Percentiles rank a stretch among this genome's conserved stretches.
phyloP scores from a whole-genome alignment of 495 filamentous ascomycete genomes.

The Penicillium salamii region DNA sequence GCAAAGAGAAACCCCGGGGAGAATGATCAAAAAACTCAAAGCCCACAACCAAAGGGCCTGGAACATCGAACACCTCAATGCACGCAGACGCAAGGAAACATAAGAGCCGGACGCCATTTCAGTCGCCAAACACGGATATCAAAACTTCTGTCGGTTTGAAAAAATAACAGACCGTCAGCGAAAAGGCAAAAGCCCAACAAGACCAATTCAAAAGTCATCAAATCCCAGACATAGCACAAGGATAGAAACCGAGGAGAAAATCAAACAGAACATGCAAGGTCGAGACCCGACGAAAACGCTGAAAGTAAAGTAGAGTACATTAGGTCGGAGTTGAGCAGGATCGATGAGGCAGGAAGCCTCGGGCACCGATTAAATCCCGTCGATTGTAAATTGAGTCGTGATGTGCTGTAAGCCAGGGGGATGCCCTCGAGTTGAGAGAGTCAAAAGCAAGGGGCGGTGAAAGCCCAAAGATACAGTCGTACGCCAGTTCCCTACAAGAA shows the following conservation, averaged over 20 bases:
- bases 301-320: slow-evolving; percentile 36
- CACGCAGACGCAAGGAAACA: slow-evolving; percentile 25
- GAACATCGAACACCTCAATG: slow-evolving; percentile 19
- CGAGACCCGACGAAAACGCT: slow-evolving; percentile 30
- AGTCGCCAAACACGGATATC: slow-evolving; percentile 46
- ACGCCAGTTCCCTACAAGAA: slow-evolving; percentile 31
- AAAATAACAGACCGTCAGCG: slow-evolving; percentile 15
- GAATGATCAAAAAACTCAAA: slow-evolving; percentile 19
- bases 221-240: slow-evolving; percentile 19
- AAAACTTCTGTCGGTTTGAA: slow-evolving; percentile 23
- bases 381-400: slow-evolving; percentile 20
- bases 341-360: slow-evolving; percentile 10
- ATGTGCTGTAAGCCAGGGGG: slow-evolving; percentile 20
- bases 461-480: slow-evolving; percentile 33
- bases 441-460: slow-evolving; percentile 19
- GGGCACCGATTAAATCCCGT: slow-evolving; percentile 23
- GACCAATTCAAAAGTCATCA: slow-evolving; percentile 24
- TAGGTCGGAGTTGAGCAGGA: slow-evolving; percentile 22
- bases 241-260: slow-evolving; percentile 7
- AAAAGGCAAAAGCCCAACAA: slow-evolving; percentile 16
- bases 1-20: slow-evolving; percentile 20
- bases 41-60: slow-evolving; percentile 10
- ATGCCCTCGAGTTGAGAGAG: slow-evolving; percentile 20
- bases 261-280: slow-evolving; percentile 13
- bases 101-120: slow-evolving; percentile 35